A percentile compares a stretch with the other conserved stretches of the same genome.
phyloP scores from a whole-genome alignment of 108 stramenopile species.

The Nitzschia inconspicua region DNA sequence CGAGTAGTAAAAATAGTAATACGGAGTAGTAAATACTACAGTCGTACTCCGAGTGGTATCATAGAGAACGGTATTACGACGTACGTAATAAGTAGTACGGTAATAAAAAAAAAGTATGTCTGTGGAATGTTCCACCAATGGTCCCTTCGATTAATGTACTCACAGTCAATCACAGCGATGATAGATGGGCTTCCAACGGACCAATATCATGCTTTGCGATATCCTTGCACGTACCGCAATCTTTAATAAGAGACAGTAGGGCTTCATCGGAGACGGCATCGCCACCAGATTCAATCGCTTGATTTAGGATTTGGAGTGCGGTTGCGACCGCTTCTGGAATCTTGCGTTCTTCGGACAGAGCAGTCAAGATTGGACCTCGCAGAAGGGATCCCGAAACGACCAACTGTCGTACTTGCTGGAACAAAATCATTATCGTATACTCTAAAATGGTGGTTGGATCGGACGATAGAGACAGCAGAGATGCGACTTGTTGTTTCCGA shows the following conservation, averaged over 20 bases:
- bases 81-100: no score
- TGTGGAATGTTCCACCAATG: no score
- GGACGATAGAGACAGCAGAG: constrained; percentile 4
- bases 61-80: no score
- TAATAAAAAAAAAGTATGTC: no score
- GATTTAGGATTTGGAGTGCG: constrained; percentile 7
- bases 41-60: no score
- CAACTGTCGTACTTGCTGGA: constrained; percentile 41
- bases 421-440: constrained; percentile 35
- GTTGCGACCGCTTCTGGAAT: constrained; percentile 28
- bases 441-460: constrained; percentile 29
- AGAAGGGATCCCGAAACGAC: constrained; percentile 18
- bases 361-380: constrained; percentile 23
- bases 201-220: constrained; percentile 26
- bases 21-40: no score
- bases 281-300: neutral
- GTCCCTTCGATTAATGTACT: no score
- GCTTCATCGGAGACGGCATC: neutral
- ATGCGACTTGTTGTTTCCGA: constrained; percentile 19
- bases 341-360: constrained; percentile 36
- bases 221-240: constrained; percentile 28
- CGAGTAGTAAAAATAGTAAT: no score
- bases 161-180: no score
- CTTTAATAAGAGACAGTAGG: constrained; percentile 21
- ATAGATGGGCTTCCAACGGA: neutral